phyloP scores from a whole-genome alignment of 2,329 filamentous ascomycete species.

The Botrytis cinerea region DNA sequence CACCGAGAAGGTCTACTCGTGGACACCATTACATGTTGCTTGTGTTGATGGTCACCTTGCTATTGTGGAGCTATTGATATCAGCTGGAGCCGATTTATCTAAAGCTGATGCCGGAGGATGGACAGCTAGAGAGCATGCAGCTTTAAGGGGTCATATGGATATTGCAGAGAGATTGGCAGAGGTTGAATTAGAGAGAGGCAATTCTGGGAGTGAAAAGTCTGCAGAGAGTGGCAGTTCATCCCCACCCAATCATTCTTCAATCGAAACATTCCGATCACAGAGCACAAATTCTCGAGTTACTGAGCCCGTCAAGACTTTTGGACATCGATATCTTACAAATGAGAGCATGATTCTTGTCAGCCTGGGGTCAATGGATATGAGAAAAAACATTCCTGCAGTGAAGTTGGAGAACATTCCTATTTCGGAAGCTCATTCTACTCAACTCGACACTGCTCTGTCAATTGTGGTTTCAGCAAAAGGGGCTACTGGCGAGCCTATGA shows the following conservation, averaged over 20 bases:
- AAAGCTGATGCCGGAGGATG: slow-evolving; percentile 84
- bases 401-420: slow-evolving; percentile 86
- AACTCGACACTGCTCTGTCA: slow-evolving; percentile 91
- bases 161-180: slow-evolving; percentile 71
- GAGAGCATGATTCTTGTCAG: slow-evolving; percentile 90
- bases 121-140: slow-evolving; percentile 91
- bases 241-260: slow-evolving; percentile 58
- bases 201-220: slow-evolving; percentile 40
- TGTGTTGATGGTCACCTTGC: slow-evolving; percentile 82
- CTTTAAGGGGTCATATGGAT: slow-evolving; percentile 80
- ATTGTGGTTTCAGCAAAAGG: slow-evolving; percentile 85
- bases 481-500: slow-evolving; percentile 81
- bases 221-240: slow-evolving; percentile 40
- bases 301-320: slow-evolving; percentile 91
- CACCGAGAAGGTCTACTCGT: slow-evolving; percentile 80
- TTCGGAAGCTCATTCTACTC: slow-evolving; percentile 83
- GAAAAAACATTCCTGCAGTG: slow-evolving; percentile 78
- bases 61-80: slow-evolving; percentile 75
- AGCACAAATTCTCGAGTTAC: slow-evolving; percentile 51
- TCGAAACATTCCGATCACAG: slow-evolving; percentile 58
- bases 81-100: slow-evolving; percentile 74
- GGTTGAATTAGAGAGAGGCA: slow-evolving; percentile 33
- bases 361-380: slow-evolving; percentile 90
- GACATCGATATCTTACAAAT: slow-evolving; percentile 88
- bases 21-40: slow-evolving; percentile 94